Base-by-base conservation (phyloP, 2,329 filamentous ascomycete species). In the Zalaria sp. region DNA sequence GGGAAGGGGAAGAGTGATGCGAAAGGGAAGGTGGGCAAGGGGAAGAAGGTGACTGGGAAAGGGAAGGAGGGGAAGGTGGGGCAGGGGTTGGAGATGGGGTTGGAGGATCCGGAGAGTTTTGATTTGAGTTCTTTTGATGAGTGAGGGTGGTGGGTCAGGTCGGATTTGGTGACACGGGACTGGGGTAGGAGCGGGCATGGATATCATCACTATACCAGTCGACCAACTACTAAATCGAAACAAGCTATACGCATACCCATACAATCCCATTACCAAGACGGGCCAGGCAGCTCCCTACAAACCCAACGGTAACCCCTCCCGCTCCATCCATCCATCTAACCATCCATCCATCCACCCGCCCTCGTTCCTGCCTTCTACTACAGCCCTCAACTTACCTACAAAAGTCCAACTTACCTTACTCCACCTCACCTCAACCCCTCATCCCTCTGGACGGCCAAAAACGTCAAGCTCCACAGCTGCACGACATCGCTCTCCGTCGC, bases 381-480 rank as follows among this genome's bases (percentile, higher is more conserved):
- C n/a, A n/a, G n/a, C n/a, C n/a, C n/a, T n/a, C n/a, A n/a, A n/a
- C n/a, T n/a, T n/a, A n/a, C n/a, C n/a, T n/a, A n/a, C n/a, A n/a
- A n/a, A n/a, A n/a, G n/a, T n/a, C n/a, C n/a, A n/a, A n/a, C n/a
- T n/a, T n/a, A n/a, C n/a, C n/a, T n/a, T n/a, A n/a, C n/a, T n/a
- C n/a, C n/a, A n/a, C n/a, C n/a, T n/a, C n/a, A n/a, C n/a, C 29
- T 32, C 29, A 32, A 43, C 18, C 28, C 37, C 41, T 47, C 38
- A 49, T 69, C 60, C 47, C 66, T 61, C 48, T 51, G 64, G 8
- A 76, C 65, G n/a, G 71, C 70, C 48, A 77, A 57, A 49, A 76
- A 77, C 0, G 71, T 70, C 57, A 77, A 59, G 47, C 69, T 74
- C 73, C 72, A 77, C 18, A 77, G 58, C 55, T 76, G 73, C 34